Evolutionary conservation across 345 rosid genomes (phyloP).

Genomic region (Acer yangbiense): DNA sequence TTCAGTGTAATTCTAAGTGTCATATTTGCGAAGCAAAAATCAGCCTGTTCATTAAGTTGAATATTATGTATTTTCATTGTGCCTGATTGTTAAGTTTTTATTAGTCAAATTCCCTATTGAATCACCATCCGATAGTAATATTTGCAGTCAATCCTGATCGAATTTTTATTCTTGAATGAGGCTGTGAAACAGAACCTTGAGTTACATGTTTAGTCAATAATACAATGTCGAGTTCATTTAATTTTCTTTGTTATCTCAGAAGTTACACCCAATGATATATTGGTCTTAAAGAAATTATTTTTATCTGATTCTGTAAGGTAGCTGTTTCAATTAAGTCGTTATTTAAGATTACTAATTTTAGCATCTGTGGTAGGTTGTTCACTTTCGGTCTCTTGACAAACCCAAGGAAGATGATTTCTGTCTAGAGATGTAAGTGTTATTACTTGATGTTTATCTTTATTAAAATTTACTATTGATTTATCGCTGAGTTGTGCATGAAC

Average conservation of each 20-base stretch:
- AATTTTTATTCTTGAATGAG: neutral
- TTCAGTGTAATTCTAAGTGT: too few species aligned
- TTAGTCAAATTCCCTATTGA: too few species aligned
- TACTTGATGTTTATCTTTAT: neutral
- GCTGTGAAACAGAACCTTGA: neutral
- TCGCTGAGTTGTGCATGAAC: neutral
- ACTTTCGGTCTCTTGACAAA: constrained; percentile 82
- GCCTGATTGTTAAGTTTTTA: too few species aligned
- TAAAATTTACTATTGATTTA: neutral
- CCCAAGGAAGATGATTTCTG: constrained; percentile 90
- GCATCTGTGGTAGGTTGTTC: constrained; percentile 60
- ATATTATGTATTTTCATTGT: too few species aligned
- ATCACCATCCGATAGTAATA: too few species aligned
- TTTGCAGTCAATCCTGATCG: neutral
- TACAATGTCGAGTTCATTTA: neutral
- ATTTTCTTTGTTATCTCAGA: neutral
- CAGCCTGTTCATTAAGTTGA: too few species aligned
- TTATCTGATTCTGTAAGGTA: neutral
- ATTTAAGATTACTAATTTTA: constrained; percentile 1
- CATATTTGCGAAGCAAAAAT: too few species aligned
- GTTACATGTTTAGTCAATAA: neutral
- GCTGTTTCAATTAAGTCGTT: neutral
- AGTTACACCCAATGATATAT: neutral
- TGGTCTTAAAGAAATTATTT: neutral
- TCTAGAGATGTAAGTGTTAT: constrained; percentile 80